Evolutionary conservation across 2,329 filamentous ascomycete genomes (phyloP).

Genomic region (Xylogone sp.): DNA sequence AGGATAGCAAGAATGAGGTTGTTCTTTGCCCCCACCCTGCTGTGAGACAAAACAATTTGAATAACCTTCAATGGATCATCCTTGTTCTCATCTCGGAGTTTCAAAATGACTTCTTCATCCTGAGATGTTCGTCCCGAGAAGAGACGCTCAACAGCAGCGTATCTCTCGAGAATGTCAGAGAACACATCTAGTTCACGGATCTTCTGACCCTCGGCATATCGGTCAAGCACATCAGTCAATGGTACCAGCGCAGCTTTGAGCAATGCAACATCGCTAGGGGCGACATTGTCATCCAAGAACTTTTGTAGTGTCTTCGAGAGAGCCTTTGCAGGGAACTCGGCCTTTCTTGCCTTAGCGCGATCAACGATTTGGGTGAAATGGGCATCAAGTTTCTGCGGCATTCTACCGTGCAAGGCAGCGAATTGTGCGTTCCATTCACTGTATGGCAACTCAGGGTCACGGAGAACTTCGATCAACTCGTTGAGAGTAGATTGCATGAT

Average conservation of each 20-base stretch:
- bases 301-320: conserved; percentile 79
- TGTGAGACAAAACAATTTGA: conserved; percentile 88
- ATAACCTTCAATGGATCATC: conserved; percentile 84
- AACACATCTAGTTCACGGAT: conserved; percentile 84
- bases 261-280: conserved; percentile 66
- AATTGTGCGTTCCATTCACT: conserved; percentile 96
- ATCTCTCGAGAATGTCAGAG: conserved; percentile 72
- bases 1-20: conserved; percentile 87
- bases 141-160: conserved; percentile 77
- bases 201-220: conserved; percentile 86
- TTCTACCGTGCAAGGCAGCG: conserved; percentile 92
- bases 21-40: conserved; percentile 89
- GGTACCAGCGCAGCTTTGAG: conserved; percentile 72
- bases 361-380: conserved; percentile 84
- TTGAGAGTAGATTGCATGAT: conserved; percentile 87
- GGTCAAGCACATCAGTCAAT: conserved; percentile 70
- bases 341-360: conserved; percentile 69
- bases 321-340: conserved; percentile 89
- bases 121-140: conserved; percentile 83
- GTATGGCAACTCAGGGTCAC: conserved; percentile 86
- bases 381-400: conserved; percentile 88
- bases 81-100: conserved; percentile 93
- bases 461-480: conserved; percentile 85
- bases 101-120: conserved; percentile 90
- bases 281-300: conserved; percentile 84